Base-by-base conservation (phyloP, 2,329 filamentous ascomycete species). In the Bipolaris gigantea region DNA sequence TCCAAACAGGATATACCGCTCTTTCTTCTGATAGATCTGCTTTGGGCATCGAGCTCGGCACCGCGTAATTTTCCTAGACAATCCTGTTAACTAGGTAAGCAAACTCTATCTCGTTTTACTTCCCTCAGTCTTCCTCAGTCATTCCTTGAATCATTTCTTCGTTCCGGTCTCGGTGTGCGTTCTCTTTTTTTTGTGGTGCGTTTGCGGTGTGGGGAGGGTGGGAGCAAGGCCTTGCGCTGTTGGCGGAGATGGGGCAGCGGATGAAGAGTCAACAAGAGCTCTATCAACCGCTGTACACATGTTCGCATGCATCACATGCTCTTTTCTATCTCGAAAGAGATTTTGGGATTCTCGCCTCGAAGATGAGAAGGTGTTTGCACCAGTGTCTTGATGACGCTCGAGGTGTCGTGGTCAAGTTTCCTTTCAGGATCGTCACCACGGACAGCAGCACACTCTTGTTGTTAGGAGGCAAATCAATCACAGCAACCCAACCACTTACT, bases 31-130 rank as follows among this genome's bases (percentile, higher is more conserved):
- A 69, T 72, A 73, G 69, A 73, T 59, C 57, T 63, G 63, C 60
- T 67, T 62, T 50, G 62, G 57, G 62, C 61, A 62, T 65, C 63
- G 60, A 65, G 66, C 64, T 64, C 60, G 53, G 57, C 55, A 59
- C 53, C 59, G 55, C 64, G 63, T 67, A 61, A 61, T 67, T 52
- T 56, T 57, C 48, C 34, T 65, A 65, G 60, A 61, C 51, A 53
- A 50, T 49, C 46, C 56, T 60, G 63, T 64, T 65, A 64, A 53
- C 53, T 60, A 69, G 68, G 71, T 73, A 71, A 72, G 71, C 64
- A 62, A n/a, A 40, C 18, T 40, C 40, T 10, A 43, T 36, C 19
- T 53, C 32, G 54, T 41, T 45, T 33, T 46, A 46, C 23, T 45
- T 21, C 27, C n/a, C 3, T 21, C n/a, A 16, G 27, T 48, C 41